Evolutionary conservation across 2,329 filamentous ascomycete genomes (phyloP), one percentile per base, ranked within the genome.

Genomic region (Neonectria punicea): DNA sequence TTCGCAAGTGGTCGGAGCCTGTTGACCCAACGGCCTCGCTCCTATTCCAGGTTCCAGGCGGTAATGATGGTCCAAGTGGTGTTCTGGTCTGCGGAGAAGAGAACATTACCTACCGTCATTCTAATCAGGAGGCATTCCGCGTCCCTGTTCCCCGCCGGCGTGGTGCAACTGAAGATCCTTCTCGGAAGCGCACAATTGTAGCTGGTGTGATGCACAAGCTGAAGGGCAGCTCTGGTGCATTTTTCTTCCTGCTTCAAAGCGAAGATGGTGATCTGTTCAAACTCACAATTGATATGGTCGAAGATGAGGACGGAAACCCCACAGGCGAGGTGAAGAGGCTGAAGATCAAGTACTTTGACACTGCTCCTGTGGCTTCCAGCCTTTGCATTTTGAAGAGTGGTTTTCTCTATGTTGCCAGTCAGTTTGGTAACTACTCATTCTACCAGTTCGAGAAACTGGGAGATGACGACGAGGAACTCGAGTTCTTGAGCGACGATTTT

Each of bases 211-310:
- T 98, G 90, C 96, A 99, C 82, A 97, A 97, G 79, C 90, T 98
- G 77, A 95, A 96, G 74, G 89, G 89, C 65, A 90, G 85, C 64
- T 86, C 85, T 6, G 94, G 94, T 30, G 94, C 94, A 2, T 99
- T 99, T 82, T 99, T 99, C 84, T 97, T 98, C 78, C 87, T 99
- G 3, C 83, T 99, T 1, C 96, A 99, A 78, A 94, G 93, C 0
- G 96, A 99, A 63, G 97, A 99, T 77, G 96, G 96, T n/a, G 97
- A 99, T 78, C 84, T 99, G 7, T 98, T 99, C 86, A 98, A 98
- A 78, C 87, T 98, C 54, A 98, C 92, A 0, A 90, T 99, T 65
- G 94, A 98, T 69, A 95, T 98, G 90, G 86, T 90, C 10, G 91
- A 94, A 71, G 93, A 97, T 72, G 88, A 91, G 1, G 88, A 92